Percentiles rank a stretch among this genome's conserved stretches.
phyloP scores from a whole-genome alignment of 73 alveolate species.

The Symbiodinium natans region DNA sequence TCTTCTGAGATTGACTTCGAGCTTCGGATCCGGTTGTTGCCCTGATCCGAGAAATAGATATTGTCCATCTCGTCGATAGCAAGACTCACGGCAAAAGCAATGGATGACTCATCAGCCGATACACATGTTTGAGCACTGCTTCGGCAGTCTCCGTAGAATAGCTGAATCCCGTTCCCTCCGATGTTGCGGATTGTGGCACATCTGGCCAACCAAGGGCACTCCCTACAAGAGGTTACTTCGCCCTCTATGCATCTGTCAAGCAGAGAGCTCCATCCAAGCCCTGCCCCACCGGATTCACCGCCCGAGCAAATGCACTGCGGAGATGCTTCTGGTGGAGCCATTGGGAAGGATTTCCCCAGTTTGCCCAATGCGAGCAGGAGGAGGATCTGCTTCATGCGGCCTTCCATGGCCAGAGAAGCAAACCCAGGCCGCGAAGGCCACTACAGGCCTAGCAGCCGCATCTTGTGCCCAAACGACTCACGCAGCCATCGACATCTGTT shows the following conservation, averaged over 20 bases:
- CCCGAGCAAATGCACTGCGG: background rate
- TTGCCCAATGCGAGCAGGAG: background rate
- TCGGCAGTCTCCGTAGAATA: conserved; percentile 63
- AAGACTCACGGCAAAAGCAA: conserved; percentile 62
- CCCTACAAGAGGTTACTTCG: conserved; percentile 59
- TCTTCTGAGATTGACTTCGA: background rate
- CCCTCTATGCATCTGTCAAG: conserved; percentile 36
- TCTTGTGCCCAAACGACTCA: background rate
- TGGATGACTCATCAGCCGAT: conserved; percentile 40
- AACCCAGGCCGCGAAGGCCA: no score
- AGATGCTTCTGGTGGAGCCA: background rate
- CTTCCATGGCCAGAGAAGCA: no score
- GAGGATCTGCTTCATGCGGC: background rate
- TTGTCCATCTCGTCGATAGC: conserved; percentile 56
- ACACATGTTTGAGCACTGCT: background rate
- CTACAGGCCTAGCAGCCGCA: background rate
- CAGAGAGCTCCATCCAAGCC: background rate
- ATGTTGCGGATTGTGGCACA: conserved; percentile 16
- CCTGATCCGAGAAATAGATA: conserved; percentile 55
- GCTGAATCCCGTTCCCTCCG: conserved; percentile 68
- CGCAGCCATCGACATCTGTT: no score
- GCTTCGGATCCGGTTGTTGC: conserved; percentile 58
- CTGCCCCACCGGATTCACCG: background rate
- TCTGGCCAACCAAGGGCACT: conserved; percentile 4
- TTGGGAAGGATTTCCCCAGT: background rate